phyloP scores from a whole-genome alignment of 1,284 basidiomycete species.

The Polyporus tsugae region DNA sequence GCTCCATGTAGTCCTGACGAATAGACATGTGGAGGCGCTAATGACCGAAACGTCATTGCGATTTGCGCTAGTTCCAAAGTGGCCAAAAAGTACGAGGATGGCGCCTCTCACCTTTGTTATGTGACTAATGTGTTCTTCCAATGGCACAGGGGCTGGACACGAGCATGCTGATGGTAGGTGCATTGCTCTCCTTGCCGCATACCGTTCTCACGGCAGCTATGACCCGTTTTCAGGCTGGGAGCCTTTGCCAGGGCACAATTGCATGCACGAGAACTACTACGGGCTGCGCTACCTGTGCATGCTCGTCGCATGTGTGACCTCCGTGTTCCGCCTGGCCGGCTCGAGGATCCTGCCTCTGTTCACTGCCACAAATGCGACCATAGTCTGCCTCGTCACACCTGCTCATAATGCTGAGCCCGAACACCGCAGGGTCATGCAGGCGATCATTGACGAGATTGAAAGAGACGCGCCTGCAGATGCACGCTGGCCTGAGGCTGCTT shows the following conservation, averaged over 20 bases:
- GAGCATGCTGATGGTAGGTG: neutral
- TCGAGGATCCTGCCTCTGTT: neutral
- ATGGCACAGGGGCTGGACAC: neutral
- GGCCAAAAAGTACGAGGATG: neutral
- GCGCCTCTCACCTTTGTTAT: too few species aligned
- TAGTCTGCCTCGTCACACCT: neutral
- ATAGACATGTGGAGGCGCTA: neutral
- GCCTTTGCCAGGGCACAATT: neutral
- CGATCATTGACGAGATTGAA: neutral
- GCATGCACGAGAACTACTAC: neutral
- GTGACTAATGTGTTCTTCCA: too few species aligned
- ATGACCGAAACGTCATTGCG: neutral
- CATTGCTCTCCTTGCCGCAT: neutral
- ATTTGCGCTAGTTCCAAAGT: neutral
- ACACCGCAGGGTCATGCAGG: neutral
- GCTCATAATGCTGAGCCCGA: neutral
- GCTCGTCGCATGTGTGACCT: neutral
- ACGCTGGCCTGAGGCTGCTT: neutral
- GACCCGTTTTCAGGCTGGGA: neutral
- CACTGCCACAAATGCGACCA: neutral
- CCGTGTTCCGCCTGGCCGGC: neutral
- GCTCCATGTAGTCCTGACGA: neutral
- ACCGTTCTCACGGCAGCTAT: neutral
- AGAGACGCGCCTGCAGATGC: neutral
- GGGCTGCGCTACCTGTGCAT: neutral